Evolutionary conservation across 306 rosid species (phyloP), one percentile per base, ranked within the genome.

Genomic region (Glycyrrhiza uralensis): DNA sequence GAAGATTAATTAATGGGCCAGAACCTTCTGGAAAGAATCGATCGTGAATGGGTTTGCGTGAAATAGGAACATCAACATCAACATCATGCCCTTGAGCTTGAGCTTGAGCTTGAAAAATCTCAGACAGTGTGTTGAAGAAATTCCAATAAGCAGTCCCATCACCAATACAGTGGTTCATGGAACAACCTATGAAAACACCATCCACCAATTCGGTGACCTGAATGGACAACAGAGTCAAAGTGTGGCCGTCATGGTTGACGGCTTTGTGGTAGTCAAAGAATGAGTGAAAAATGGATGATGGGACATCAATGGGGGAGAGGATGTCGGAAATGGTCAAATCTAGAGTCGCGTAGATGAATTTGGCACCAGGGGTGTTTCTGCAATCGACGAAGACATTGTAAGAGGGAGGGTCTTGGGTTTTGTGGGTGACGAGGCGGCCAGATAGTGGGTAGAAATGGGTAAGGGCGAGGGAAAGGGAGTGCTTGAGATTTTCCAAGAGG

Each of bases 131-230:
- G 5, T 85, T 92, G 17, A 83, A 82, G 84, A 89, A 88, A 44
- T 69, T 69, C 98, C 90, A 92, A 61, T 60, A 87, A 6, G 88
- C 58, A 11, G 85, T 85, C 6, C 92, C 94, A 50, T 92, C 89
- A 3, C 5, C 88, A 2, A 88, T 2, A 9, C 0, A 0, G n/a
- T 90, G 96, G 54, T 83, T 86, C 69, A 86, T 56, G 46, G 95
- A 89, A 49, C 87, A 84, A 1, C 91, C 98, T 0, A 92, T 75
- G 86, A 88, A 88, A 47, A 90, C 71, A 5, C 89, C 96, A 45
- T 90, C 95, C 0, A 54, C 2, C 2, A 90, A 32, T 19, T 92
- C 89, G 0, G 92, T 88, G 32, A 88, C 86, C 52, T 92, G 82
- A 47, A 85, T 29, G 1, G 95, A 49, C 1, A 92, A 58, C 66